Percentiles rank a stretch among this genome's conserved stretches.
These are phyloP conservation scores for Myotisia sp. DNA, from an alignment of 2,329 filamentous ascomycete genomes.

Conservation along the genomic window DNA sequence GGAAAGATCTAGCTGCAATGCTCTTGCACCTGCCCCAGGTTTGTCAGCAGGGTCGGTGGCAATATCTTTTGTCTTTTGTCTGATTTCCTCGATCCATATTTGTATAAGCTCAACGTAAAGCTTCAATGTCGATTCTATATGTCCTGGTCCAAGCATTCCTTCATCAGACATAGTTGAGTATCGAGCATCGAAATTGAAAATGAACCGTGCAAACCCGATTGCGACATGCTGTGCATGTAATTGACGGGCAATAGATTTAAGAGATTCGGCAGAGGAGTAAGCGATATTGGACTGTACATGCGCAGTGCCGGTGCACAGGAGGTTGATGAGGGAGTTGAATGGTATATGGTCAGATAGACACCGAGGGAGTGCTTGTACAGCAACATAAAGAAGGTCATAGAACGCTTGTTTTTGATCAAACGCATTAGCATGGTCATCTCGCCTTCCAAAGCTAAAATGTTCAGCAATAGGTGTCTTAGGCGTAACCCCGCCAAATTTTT, in stretches of 20 bases:
- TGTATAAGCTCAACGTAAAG: slow-evolving; percentile 86
- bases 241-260: slow-evolving; percentile 90
- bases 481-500: slow-evolving; percentile 75
- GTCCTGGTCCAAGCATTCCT: slow-evolving; percentile 81
- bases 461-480: slow-evolving; percentile 93
- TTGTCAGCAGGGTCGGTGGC: slow-evolving; percentile 51
- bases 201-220: slow-evolving; percentile 91
- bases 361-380: slow-evolving; percentile 86
- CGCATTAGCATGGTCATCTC: slow-evolving; percentile 60
- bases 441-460: slow-evolving; percentile 76
- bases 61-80: slow-evolving; percentile 65
- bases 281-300: slow-evolving; percentile 91
- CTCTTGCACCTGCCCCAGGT: slow-evolving; percentile 51
- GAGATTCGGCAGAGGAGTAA: slow-evolving; percentile 73
- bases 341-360: slow-evolving; percentile 83
- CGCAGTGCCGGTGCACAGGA: slow-evolving; percentile 89
- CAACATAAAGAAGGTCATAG: slow-evolving; percentile 88
- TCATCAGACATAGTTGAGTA: slow-evolving; percentile 98
- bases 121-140: slow-evolving; percentile 86
- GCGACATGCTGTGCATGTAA: slow-evolving; percentile 89
- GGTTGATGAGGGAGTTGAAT: slow-evolving; percentile 83
- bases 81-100: slow-evolving; percentile 97
- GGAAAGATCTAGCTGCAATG: slow-evolving; percentile 67
- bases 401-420: slow-evolving; percentile 84
- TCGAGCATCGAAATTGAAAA: slow-evolving; percentile 94